Evolutionary conservation across 371 early-diverging fungal genomes (phyloP).

Genomic region (Rhizopus microsporus): DNA sequence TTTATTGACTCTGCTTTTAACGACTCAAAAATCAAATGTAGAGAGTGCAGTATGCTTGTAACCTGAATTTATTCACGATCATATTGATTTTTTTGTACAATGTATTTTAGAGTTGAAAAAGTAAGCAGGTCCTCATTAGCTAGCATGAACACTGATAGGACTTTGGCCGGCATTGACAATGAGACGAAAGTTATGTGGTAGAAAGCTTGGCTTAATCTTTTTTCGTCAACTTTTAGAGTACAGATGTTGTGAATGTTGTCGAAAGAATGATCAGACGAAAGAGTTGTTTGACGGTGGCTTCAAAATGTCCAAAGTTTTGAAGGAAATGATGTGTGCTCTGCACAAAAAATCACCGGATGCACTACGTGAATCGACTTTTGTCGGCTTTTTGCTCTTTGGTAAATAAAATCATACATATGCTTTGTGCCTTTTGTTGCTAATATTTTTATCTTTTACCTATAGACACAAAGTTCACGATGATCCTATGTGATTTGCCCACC

Average conservation of each 20-base stretch:
- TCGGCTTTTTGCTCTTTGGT: slow-evolving; percentile 21
- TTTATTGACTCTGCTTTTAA: too few species aligned
- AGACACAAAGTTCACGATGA: slow-evolving; percentile 19
- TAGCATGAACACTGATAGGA: too few species aligned
- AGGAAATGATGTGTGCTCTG: slow-evolving; percentile 13
- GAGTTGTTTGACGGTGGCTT: slow-evolving; percentile 12
- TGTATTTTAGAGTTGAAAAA: too few species aligned
- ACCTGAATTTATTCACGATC: too few species aligned
- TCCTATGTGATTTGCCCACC: slow-evolving; percentile 14
- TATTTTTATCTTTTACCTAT: slow-evolving; percentile 16
- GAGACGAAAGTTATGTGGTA: slow-evolving; percentile 10
- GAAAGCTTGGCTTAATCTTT: slow-evolving; percentile 14
- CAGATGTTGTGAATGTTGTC: slow-evolving; percentile 18
- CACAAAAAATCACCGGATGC: slow-evolving; percentile 10
- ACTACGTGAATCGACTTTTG: slow-evolving; percentile 15
- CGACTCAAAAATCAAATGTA: too few species aligned
- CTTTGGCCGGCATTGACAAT: slow-evolving; percentile 5
- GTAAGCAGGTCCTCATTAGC: too few species aligned
- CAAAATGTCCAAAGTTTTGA: slow-evolving; percentile 24
- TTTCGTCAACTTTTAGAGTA: slow-evolving; percentile 12
- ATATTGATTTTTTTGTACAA: too few species aligned
- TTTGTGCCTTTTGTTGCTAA: slow-evolving; percentile 20
- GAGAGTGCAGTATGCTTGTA: too few species aligned
- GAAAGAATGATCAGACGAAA: slow-evolving; percentile 17
- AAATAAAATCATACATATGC: slow-evolving; percentile 14